These are phyloP conservation scores for Aspergillus sp. DNA, from an alignment of 2,329 filamentous ascomycete genomes.

Conservation along the genomic window DNA sequence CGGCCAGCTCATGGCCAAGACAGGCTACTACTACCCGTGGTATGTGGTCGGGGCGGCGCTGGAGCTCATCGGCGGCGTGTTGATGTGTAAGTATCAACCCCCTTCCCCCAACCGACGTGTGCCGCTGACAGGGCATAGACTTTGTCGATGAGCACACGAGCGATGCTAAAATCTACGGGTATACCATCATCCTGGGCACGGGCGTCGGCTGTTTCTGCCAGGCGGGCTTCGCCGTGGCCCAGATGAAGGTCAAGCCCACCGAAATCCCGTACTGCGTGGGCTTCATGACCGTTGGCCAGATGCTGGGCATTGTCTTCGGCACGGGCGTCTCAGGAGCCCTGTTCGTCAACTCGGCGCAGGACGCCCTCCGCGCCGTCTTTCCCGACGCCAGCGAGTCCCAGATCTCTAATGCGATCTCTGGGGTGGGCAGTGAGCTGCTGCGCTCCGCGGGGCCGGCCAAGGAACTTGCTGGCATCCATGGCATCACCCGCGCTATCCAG, in stretches of 20 bases:
- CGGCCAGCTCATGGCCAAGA: conserved; percentile 16
- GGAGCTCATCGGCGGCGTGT: conserved; percentile 19
- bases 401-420: not conserved
- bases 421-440: not conserved
- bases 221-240: conserved; percentile 19
- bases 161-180: conserved; percentile 24
- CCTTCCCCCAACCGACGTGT: not conserved
- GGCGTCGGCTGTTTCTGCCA: conserved; percentile 21
- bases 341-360: not conserved
- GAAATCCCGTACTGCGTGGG: conserved; percentile 5
- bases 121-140: not conserved
- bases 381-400: not conserved
- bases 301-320: conserved; percentile 1
- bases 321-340: conserved; percentile 1
- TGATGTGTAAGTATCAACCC: conserved; percentile 14
- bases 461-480: not conserved
- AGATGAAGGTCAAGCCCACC: conserved; percentile 11
- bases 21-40: conserved; percentile 19
- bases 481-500: not conserved
- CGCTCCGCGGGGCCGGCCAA: not conserved
- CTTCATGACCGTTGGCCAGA: conserved; percentile 4
- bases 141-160: conserved; percentile 15
- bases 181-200: conserved; percentile 21
- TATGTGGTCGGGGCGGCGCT: conserved; percentile 23
- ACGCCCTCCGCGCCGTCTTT: not conserved